Evolutionary conservation across 169 alveolate genomes (phyloP).

Genomic region (Babesia caballi): DNA sequence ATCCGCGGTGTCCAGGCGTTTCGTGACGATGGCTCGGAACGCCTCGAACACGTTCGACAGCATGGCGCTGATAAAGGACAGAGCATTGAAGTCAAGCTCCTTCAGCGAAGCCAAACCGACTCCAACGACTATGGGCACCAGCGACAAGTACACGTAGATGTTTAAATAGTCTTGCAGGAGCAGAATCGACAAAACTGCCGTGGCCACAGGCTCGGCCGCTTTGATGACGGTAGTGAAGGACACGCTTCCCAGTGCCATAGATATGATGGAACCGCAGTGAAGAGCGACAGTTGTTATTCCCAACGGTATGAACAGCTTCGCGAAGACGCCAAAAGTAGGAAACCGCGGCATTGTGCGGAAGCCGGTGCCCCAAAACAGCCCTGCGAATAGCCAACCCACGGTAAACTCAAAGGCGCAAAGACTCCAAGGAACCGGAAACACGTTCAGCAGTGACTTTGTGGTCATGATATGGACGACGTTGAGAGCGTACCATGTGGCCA

Average conservation of each 20-base stretch:
- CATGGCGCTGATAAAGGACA: conserved; percentile 74
- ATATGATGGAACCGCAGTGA: conserved; percentile 80
- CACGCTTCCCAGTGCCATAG: conserved; percentile 80
- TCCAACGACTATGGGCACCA: conserved; percentile 79
- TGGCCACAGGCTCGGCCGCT: conserved; percentile 81
- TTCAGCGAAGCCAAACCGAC: conserved; percentile 75
- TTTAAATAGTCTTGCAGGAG: conserved; percentile 64
- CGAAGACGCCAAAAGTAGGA: conserved; percentile 42
- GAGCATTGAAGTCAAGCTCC: conserved; percentile 75
- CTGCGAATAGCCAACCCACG: conserved; percentile 73
- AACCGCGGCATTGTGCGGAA: conserved; percentile 54
- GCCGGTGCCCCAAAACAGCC: conserved; percentile 68
- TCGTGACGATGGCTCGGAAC: conserved; percentile 64
- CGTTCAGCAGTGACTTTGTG: conserved; percentile 70
- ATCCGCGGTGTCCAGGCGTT: conserved; percentile 67
- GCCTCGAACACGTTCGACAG: conserved; percentile 79
- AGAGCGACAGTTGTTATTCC: conserved; percentile 76
- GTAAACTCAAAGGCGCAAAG: conserved; percentile 70
- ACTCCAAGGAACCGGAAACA: conserved; percentile 77
- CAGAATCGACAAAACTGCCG: conserved; percentile 73
- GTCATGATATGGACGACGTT: conserved; percentile 75
- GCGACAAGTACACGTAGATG: conserved; percentile 69
- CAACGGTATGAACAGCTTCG: conserved; percentile 70
- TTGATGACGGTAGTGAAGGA: conserved; percentile 83
- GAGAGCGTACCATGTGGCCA: conserved; percentile 71